Evolutionary conservation across 1,139 yeast genomes (phyloP), one percentile per base, ranked within the genome.

Genomic region (Taphrina wiesneri): DNA sequence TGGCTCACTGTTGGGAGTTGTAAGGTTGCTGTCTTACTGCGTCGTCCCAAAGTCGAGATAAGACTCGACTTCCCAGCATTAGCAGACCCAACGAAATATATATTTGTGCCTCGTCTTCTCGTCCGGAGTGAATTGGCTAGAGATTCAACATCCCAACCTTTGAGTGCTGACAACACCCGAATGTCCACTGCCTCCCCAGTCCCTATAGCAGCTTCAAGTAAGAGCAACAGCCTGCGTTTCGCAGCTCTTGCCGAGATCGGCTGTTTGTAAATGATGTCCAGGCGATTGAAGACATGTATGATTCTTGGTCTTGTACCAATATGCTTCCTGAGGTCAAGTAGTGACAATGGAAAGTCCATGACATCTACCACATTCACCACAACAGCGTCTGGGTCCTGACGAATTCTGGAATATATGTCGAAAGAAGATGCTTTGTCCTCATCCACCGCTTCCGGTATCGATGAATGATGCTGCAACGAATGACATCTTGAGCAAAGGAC

Each of bases 61-160:
- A 60, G 23, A 30, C 57, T 60, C 13, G 64, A 60, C 32, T 60
- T 60, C 39, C 64, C 64, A 41, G 64, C 64, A 51, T 60, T 60
- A 5, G 64, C 64, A 26, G 64, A 36, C 2, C 64, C 64, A 17
- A 39, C 47, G 25, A 60, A 51, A 30, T 60, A 60, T 15, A 60
- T 53, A 26, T 60, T 60, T 26, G 51, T 51, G n/a, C 64, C 64
- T 3, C 41, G 39, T 7, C 64, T 26, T n/a, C 64, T 30, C 23
- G 46, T 49, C 26, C 64, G 49, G 5, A 60, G 46, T 9, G 64
- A 26, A 13, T 60, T 53, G 26, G 51, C 47, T 23, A 60, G 19
- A 9, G 17, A 13, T n/a, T 60, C 57, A 21, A 60, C 39, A 13
- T 60, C 41, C 64, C 64, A 60, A 13, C 64, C 64, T 25, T 60